Percentiles rank a stretch among this genome's conserved stretches.
Conservation (phyloP, 2,329 filamentous ascomycete genomes). For the Alternaria gaisen region DNA sequence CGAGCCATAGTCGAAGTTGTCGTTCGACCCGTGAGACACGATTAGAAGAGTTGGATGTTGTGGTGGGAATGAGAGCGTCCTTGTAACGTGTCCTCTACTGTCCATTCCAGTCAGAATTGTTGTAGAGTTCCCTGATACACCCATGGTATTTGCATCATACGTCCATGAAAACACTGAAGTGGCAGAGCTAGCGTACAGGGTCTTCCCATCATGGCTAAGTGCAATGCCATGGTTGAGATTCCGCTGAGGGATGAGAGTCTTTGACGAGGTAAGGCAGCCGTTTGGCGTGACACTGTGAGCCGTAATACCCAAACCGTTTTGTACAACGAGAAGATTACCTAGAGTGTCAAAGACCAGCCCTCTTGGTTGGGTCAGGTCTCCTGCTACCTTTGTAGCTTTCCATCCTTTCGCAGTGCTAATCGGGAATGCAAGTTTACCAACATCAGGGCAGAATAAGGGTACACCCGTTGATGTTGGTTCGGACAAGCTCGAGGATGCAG, state of each 20-base stretch:
- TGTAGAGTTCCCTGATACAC: constrained; percentile 41
- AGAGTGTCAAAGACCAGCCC: constrained; percentile 51
- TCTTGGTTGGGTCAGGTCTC: constrained; percentile 50
- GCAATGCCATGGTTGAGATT: constrained; percentile 45
- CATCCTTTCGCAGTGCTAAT: constrained; percentile 34
- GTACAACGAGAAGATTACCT: constrained; percentile 54
- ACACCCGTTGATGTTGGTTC: constrained; percentile 29
- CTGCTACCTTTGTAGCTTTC: constrained; percentile 51
- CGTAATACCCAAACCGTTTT: constrained; percentile 51
- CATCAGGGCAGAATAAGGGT: constrained; percentile 32
- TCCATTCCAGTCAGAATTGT: constrained; percentile 40
- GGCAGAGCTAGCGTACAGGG: constrained; percentile 40
- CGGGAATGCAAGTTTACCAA: constrained; percentile 28
- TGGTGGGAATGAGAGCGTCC: constrained; percentile 35
- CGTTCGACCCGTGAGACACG: constrained; percentile 70
- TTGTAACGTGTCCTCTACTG: constrained; percentile 37
- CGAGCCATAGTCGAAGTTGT: constrained; percentile 68
- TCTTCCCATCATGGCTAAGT: constrained; percentile 41
- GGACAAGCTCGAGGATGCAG: constrained; percentile 17
- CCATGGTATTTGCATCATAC: constrained; percentile 36
- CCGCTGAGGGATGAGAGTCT: constrained; percentile 31
- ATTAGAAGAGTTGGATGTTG: constrained; percentile 60
- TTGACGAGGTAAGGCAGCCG: constrained; percentile 38
- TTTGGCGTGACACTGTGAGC: constrained; percentile 50
- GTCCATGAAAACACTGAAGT: constrained; percentile 37